phyloP scores from a whole-genome alignment of 108 stramenopile species.

The Parietichytrium sp. region DNA sequence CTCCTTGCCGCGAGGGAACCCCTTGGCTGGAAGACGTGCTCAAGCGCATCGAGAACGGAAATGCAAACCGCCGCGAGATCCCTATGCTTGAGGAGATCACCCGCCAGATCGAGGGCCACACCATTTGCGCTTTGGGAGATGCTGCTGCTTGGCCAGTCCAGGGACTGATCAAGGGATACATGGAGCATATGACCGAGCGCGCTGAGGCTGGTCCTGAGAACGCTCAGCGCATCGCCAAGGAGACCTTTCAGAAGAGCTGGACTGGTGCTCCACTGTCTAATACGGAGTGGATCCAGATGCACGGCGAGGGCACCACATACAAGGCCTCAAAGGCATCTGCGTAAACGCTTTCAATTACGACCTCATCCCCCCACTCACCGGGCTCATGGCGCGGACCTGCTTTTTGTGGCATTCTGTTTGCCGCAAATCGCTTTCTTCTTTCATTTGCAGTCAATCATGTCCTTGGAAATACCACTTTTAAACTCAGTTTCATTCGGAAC shows the following conservation, averaged over 20 bases:
- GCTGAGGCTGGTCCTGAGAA: constrained; percentile 35
- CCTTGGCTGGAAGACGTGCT: constrained; percentile 83
- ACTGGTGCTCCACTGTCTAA: constrained; percentile 86
- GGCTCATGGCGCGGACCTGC: too few relatives aligned
- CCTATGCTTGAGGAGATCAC: constrained; percentile 99
- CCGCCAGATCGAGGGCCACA: constrained; percentile 98
- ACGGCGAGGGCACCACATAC: constrained; percentile 41
- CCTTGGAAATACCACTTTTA: too few relatives aligned
- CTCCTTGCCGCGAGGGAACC: constrained; percentile 97
- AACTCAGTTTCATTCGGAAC: too few relatives aligned
- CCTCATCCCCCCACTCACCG: too few relatives aligned
- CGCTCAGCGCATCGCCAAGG: constrained; percentile 50
- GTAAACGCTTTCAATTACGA: too few relatives aligned
- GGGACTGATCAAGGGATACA: constrained; percentile 92
- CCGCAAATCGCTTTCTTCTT: too few relatives aligned
- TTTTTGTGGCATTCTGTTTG: too few relatives aligned
- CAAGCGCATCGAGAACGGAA: constrained; percentile 71
- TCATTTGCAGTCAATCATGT: too few relatives aligned
- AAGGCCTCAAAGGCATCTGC: constrained; percentile 42
- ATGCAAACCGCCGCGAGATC: constrained; percentile 97
- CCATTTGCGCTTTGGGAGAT: constrained; percentile 99
- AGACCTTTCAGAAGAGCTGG: constrained; percentile 93
- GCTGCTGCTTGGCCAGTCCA: constrained; percentile 99
- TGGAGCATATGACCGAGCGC: constrained; percentile 92
- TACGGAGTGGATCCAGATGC: constrained; percentile 77